Conservation (phyloP, 805 yeast genomes). For the Ogataea zsoltii region DNA sequence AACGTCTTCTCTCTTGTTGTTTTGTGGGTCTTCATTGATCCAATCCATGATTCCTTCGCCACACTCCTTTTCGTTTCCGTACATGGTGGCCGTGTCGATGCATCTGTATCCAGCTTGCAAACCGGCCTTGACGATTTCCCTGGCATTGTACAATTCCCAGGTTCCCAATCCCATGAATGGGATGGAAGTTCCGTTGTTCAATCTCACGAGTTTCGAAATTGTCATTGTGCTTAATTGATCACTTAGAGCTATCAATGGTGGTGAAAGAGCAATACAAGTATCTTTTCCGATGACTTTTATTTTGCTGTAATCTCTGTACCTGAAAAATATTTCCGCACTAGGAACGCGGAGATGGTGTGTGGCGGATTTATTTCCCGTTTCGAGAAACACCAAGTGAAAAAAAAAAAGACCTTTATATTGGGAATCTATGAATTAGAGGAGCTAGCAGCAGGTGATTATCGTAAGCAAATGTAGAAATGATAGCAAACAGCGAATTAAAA, state of each 20-base stretch:
- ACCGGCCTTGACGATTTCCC: slow-evolving; percentile 43
- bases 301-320: too few species aligned
- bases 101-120: slow-evolving; percentile 46
- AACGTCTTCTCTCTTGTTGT: slow-evolving; percentile 49
- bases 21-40: slow-evolving; percentile 37
- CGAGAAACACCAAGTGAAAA: too few species aligned
- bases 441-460: too few species aligned
- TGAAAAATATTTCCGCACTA: too few species aligned
- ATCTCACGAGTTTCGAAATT: slow-evolving; percentile 32
- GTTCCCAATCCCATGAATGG: slow-evolving; percentile 54
- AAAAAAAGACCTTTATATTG: too few species aligned
- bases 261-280: not conserved
- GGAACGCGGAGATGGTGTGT: too few species aligned
- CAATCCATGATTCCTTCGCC: slow-evolving; percentile 48
- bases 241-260: not conserved
- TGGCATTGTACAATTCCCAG: slow-evolving; percentile 42
- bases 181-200: slow-evolving; percentile 54
- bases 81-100: slow-evolving; percentile 50
- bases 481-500: not conserved
- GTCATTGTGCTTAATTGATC: slow-evolving; percentile 3
- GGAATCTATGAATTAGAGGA: too few species aligned
- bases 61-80: slow-evolving; percentile 50
- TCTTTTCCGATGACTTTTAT: not conserved
- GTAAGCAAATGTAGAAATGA: not conserved
- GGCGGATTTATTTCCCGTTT: too few species aligned